Conservation (phyloP, 768 basidiomycete species). For the Cystobasidium ongulense region DNA sequence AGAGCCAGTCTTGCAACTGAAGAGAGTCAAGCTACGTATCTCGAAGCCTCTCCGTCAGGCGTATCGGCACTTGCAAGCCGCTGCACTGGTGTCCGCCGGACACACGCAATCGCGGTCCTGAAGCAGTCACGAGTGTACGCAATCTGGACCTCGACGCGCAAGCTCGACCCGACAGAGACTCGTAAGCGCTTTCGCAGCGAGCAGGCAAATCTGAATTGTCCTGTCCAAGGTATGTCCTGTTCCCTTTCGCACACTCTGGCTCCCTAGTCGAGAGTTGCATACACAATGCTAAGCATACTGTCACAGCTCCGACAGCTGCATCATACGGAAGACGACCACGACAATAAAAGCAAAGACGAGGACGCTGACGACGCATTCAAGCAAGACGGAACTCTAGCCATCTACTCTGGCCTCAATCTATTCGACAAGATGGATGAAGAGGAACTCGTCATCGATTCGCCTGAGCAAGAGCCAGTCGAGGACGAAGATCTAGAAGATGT, state of each 20-base stretch:
- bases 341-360: neutral
- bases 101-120: neutral
- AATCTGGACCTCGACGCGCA: neutral
- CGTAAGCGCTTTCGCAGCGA: neutral
- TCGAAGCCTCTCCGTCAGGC: no score
- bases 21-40: no score
- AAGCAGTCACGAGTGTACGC: neutral
- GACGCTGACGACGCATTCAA: neutral
- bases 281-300: neutral
- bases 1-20: no score
- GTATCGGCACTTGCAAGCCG: no score
- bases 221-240: neutral
- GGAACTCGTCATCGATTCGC: slow-evolving; percentile 39
- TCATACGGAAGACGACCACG: neutral
- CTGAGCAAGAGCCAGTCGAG: slow-evolving; percentile 39
- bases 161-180: neutral
- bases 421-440: slow-evolving; percentile 38
- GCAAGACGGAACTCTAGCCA: slow-evolving; percentile 2
- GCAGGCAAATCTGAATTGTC: neutral
- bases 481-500: slow-evolving; percentile 38
- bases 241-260: neutral
- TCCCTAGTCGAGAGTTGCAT: neutral
- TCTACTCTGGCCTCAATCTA: neutral
- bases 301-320: neutral
- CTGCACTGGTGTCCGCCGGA: neutral